Evolutionary conservation across 148 eudicot genomes (phyloP), one percentile per base, ranked within the genome.

Genomic region (Polygonum maritimum): DNA sequence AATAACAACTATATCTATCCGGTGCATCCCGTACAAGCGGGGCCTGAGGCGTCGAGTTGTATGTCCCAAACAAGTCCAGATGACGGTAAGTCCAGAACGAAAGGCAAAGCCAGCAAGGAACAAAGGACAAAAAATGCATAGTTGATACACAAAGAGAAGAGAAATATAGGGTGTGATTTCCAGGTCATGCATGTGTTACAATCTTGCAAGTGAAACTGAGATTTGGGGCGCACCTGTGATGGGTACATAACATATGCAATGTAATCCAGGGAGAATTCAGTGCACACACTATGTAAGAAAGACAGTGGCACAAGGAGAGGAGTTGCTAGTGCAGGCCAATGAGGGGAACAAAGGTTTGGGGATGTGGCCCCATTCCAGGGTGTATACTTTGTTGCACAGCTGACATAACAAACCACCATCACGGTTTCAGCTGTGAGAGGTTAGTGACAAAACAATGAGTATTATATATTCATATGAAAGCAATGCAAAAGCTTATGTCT

Each of bases 221-320:
- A 15, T 36, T 57, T 15, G 44, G 40, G 71, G 44, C 71, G 19
- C 44, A 67, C 44, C 44, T 57, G 63, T 57, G 63, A 0, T 19
- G 19, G 8, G 31, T 26, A 26, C 31, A 26, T 26, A 26, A 44
- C 63, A 57, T 57, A 21, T 9, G 26, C 16, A 13, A 51, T 51
- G 55, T 36, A 62, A 62, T 26, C 69, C 38, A 35, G 71, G 41
- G 71, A 67, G 71, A 67, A 67, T 67, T 67, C 44, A 11, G 21
- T 67, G 71, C 41, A 67, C 44, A 33, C 67, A 35, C 36, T 5
- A 35, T 67, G n/a, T 33, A 10, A 21, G 7, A 31, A 1, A 31
- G 39, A 31, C 18, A 62, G 9, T 12, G 69, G 33, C 69, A 33
- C 40, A 62, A 5, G 69, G 39, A 26, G 69, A 62, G 13, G 1